phyloP scores from a whole-genome alignment of 805 yeast species.

The Pichia sporocuriosa region DNA sequence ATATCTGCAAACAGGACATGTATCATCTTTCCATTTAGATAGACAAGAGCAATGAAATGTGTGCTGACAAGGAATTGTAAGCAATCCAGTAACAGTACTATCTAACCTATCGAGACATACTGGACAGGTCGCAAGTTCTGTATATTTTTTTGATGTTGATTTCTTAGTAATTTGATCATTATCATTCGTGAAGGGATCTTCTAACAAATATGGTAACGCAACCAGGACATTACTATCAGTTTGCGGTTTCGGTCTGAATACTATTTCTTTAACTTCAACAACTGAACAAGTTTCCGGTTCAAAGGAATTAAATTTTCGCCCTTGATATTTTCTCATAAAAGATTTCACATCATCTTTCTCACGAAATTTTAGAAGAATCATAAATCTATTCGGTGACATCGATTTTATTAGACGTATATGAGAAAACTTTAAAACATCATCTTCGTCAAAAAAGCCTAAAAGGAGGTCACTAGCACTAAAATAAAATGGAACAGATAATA shows the following conservation, averaged over 20 bases:
- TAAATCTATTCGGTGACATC: constrained; percentile 57
- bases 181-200: constrained; percentile 60
- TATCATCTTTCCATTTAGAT: constrained; percentile 82
- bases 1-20: constrained; percentile 87
- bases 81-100: constrained; percentile 65
- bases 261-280: constrained; percentile 57
- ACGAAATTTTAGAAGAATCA: constrained; percentile 72
- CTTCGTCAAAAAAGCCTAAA: constrained; percentile 66
- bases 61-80: constrained; percentile 89
- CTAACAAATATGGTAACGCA: constrained; percentile 59
- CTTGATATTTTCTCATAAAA: constrained; percentile 63
- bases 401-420: constrained; percentile 71
- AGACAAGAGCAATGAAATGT: constrained; percentile 87
- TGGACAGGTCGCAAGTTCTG: constrained; percentile 85
- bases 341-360: constrained; percentile 47
- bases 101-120: constrained; percentile 90
- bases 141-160: constrained; percentile 22
- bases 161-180: neutral
- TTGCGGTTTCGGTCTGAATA: constrained; percentile 30
- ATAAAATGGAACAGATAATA: constrained; percentile 82
- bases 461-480: constrained; percentile 78
- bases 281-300: constrained; percentile 85
- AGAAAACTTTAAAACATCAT: constrained; percentile 45
- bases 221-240: constrained; percentile 6
- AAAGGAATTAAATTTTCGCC: constrained; percentile 73